Evolutionary conservation across 2,329 filamentous ascomycete species (phyloP).

Genomic region (Knoxdaviesia proteae): DNA sequence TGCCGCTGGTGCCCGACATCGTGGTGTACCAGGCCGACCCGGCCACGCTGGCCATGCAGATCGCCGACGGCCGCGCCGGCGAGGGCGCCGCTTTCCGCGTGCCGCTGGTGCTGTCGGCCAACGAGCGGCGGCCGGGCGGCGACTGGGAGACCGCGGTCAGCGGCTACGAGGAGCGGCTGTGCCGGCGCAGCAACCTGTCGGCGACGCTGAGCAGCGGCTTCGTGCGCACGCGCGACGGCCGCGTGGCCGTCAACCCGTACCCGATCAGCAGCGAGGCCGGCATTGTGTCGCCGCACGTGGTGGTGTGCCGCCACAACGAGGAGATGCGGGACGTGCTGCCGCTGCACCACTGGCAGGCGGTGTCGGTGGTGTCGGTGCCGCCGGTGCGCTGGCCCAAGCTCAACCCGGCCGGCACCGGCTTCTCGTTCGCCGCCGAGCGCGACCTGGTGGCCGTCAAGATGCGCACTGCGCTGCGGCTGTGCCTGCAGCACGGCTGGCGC

Average conservation of each 20-base stretch:
- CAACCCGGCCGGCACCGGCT: slow-evolving; percentile 37
- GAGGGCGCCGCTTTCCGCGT: slow-evolving; percentile 20
- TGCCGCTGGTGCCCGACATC: slow-evolving; percentile 22
- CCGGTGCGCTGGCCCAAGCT: slow-evolving; percentile 56
- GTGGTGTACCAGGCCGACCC: slow-evolving; percentile 35
- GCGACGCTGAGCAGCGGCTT: slow-evolving; percentile 36
- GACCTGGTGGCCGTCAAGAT: slow-evolving; percentile 57
- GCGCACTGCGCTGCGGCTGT: slow-evolving; percentile 48
- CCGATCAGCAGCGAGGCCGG: slow-evolving; percentile 50
- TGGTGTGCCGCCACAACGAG: slow-evolving; percentile 52
- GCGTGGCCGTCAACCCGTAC: slow-evolving; percentile 33
- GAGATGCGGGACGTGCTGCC: slow-evolving; percentile 34
- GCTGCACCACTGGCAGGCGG: slow-evolving; percentile 24
- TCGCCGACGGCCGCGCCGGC: slow-evolving; percentile 21
- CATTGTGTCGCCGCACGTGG: slow-evolving; percentile 48
- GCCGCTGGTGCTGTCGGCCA: slow-evolving; percentile 52
- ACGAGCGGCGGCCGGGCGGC: slow-evolving; percentile 58
- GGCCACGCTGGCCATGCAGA: slow-evolving; percentile 37
- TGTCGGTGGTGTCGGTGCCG: slow-evolving; percentile 55
- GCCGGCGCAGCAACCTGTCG: slow-evolving; percentile 52
- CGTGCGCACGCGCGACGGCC: too few species aligned
- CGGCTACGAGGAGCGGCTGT: slow-evolving; percentile 43
- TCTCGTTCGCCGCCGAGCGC: slow-evolving; percentile 51
- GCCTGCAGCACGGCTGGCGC: slow-evolving; percentile 35
- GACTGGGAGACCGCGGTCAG: slow-evolving; percentile 50